Percentiles rank a stretch among this genome's conserved stretches.
phyloP scores from a whole-genome alignment of 2,329 filamentous ascomycete genomes.

The Lachnellula subtilissima region DNA sequence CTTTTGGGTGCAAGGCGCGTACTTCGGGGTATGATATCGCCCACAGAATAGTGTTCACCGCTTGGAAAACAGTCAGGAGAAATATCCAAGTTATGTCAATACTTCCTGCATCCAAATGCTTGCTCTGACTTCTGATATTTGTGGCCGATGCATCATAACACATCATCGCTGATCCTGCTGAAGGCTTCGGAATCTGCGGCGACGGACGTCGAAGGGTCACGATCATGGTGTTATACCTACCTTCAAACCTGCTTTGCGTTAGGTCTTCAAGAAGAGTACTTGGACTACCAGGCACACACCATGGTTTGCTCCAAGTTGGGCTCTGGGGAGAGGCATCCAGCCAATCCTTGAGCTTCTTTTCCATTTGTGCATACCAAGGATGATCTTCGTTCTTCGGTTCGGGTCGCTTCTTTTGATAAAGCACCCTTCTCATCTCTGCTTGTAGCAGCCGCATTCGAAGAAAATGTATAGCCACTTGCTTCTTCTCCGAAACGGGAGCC shows the following conservation, averaged over 20 bases:
- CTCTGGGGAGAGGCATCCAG: slow-evolving; percentile 69
- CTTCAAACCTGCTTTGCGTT: slow-evolving; percentile 49
- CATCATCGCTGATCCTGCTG: slow-evolving; percentile 67
- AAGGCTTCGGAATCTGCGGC: slow-evolving; percentile 85
- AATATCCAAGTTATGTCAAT: slow-evolving; percentile 95
- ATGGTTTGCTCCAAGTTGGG: slow-evolving; percentile 67
- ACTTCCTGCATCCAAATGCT: slow-evolving; percentile 69
- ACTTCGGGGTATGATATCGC: slow-evolving; percentile 82
- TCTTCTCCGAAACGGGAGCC: slow-evolving; percentile 71
- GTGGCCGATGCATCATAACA: slow-evolving; percentile 80
- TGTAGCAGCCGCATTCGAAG: slow-evolving; percentile 87
- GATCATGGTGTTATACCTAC: slow-evolving; percentile 79
- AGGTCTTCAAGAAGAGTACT: slow-evolving; percentile 9
- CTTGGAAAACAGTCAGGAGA: slow-evolving; percentile 82
- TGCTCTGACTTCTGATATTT: slow-evolving; percentile 75
- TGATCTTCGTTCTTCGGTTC: slow-evolving; percentile 75
- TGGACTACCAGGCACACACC: slow-evolving; percentile 45
- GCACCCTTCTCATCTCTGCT: slow-evolving; percentile 76
- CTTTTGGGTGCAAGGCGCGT: slow-evolving; percentile 63
- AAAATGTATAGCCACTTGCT: slow-evolving; percentile 86
- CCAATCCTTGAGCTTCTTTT: slow-evolving; percentile 75
- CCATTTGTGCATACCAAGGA: slow-evolving; percentile 82
- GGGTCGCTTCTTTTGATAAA: slow-evolving; percentile 79
- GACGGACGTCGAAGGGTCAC: slow-evolving; percentile 86
- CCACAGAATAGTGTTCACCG: slow-evolving; percentile 89